Conservation (phyloP, 78 protist species). For the Goniomonas avonlea region DNA sequence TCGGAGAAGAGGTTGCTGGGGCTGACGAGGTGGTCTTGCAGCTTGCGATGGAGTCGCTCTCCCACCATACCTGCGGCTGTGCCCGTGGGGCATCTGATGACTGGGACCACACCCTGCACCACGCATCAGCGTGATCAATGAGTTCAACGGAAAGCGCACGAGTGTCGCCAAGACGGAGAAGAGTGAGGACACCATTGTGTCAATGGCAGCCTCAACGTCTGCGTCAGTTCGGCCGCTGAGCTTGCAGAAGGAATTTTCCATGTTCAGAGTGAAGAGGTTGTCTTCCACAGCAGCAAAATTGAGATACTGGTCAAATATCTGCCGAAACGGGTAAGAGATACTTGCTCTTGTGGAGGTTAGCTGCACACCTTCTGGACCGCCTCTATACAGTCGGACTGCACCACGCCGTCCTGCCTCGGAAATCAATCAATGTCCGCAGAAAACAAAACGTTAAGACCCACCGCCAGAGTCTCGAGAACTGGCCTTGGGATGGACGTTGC, state of each 20-base stretch:
- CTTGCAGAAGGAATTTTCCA: slow-evolving; percentile 27
- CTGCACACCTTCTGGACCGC: slow-evolving; percentile 23
- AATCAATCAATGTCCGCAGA: too few species aligned
- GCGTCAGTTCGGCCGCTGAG: slow-evolving; percentile 47
- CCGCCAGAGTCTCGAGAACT: slow-evolving; percentile 73
- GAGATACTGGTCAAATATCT: slow-evolving; percentile 72
- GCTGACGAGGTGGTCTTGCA: background rate
- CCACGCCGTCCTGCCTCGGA: slow-evolving; percentile 29
- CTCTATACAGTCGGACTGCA: slow-evolving; percentile 46
- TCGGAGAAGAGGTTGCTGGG: background rate
- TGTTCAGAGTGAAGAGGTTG: slow-evolving; percentile 54
- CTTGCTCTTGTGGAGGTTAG: background rate
- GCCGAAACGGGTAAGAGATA: background rate
- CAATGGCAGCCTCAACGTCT: slow-evolving; percentile 42
- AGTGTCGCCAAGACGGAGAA: slow-evolving; percentile 68
- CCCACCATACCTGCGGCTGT: slow-evolving; percentile 69
- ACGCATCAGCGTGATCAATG: background rate
- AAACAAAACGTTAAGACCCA: too few species aligned
- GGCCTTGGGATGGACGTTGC: slow-evolving; percentile 51
- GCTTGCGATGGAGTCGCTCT: background rate
- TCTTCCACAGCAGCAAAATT: slow-evolving; percentile 66
- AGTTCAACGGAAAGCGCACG: too few species aligned
- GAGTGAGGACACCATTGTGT: slow-evolving; percentile 51
- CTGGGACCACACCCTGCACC: slow-evolving; percentile 55
- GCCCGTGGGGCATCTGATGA: slow-evolving; percentile 52